These are phyloP conservation scores for Vitis rupestris DNA, from an alignment of 164 flowering plant genomes.

Conservation along the genomic window DNA sequence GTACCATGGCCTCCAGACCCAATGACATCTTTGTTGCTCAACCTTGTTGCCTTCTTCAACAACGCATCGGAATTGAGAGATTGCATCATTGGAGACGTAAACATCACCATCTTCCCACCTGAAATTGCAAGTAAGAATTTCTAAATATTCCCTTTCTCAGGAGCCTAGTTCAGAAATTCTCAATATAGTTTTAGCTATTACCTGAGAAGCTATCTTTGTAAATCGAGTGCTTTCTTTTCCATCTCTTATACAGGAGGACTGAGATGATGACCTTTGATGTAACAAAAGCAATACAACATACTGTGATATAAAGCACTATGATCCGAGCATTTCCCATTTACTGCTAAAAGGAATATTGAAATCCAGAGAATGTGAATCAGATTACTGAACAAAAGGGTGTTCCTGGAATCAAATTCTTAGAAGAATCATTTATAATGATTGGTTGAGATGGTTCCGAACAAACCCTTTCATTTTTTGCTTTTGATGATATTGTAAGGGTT, in stretches of 20 bases:
- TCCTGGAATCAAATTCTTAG: too few species aligned
- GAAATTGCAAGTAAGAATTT: constrained; percentile 3
- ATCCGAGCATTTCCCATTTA: constrained; percentile 48
- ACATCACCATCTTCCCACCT: constrained; percentile 93
- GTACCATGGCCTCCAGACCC: constrained; percentile 90
- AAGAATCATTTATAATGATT: too few species aligned
- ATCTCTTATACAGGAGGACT: constrained; percentile 65
- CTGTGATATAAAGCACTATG: constrained; percentile 60
- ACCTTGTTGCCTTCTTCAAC: constrained; percentile 67
- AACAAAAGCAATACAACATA: constrained; percentile 64
- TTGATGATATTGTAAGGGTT: too few species aligned
- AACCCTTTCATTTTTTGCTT: too few species aligned
- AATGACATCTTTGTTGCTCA: constrained; percentile 78
- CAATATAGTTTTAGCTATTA: constrained; percentile 15
- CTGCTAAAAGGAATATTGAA: constrained; percentile 8
- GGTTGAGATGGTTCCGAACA: too few species aligned
- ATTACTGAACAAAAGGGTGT: too few species aligned
- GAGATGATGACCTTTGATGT: constrained; percentile 64
- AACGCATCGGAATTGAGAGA: constrained; percentile 53
- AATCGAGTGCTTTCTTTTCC: constrained; percentile 64
- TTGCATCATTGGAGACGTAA: constrained; percentile 55
- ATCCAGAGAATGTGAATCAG: too few species aligned
- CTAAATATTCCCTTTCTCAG: neutral
- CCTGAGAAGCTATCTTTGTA: constrained; percentile 63
- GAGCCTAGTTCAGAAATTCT: neutral